Base-by-base conservation (phyloP, 176 grass and related monocot genomes). In the Rhynchospora breviuscula region DNA sequence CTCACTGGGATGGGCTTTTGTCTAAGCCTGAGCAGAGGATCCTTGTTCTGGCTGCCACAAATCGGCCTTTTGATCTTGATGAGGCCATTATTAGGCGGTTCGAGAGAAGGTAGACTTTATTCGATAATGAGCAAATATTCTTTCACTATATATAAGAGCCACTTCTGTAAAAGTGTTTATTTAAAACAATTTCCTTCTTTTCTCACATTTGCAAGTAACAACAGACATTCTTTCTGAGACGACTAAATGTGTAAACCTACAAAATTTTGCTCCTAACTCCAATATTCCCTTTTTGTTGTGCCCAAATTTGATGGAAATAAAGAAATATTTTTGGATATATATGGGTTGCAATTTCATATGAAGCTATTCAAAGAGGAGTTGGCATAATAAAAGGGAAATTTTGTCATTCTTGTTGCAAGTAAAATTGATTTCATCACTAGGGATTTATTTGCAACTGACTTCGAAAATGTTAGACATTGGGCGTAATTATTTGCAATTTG, bases 11-110 rank as follows among this genome's bases (percentile, higher is more conserved):
- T 82, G 97, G 97, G 12, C 84, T 99, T 47, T 84, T 99, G 58
- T 91, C 93, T 5, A 99, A 96, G 58, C 57, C 88, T 0, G 85
- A 83, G 2, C 89, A 99, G 84, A 93, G 88, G 48, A 92, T 99
- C 23, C 93, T 99, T 14, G 97, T 99, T 81, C 97, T 99, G 49
- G 97, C 97, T 0, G 97, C 97, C 7, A 99, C 97, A 78, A 99
- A 99, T 79, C 87, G 97, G 63, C 97, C 97, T 1, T 99, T 99
- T 29, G 97, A 99, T 48, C 97, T 99, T 8, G 97, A 99, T 46
- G 93, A 99, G 93, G 97, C 97, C 33, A 99, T 99, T 81, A 92
- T 99, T 79, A 87, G 97, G 71, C 90, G 97, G 80, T 99, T 99
- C 44, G 97, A 99, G 63, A 93, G 93, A 89, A 95, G 97, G 97